Evolutionary conservation across 2,329 filamentous ascomycete genomes (phyloP).

Genomic region (Nigrospora oryzae): DNA sequence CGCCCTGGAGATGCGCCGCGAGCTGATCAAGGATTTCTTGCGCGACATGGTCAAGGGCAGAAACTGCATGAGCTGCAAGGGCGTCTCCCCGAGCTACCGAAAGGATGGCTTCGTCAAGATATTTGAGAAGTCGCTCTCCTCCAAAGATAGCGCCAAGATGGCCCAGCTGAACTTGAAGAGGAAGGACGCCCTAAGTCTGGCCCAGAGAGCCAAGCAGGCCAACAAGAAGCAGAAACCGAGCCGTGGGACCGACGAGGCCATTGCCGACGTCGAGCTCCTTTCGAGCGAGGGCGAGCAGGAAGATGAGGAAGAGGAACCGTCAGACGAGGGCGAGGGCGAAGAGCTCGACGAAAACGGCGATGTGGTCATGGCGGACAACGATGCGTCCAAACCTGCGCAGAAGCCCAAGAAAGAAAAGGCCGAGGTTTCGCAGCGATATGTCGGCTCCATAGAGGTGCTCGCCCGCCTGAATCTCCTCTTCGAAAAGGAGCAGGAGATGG

Average conservation of each 20-base stretch:
- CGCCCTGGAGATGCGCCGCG: conserved; percentile 65
- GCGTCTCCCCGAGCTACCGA: conserved; percentile 73
- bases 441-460: conserved; percentile 76
- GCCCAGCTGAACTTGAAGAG: conserved; percentile 57
- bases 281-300: conserved; percentile 32
- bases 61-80: conserved; percentile 58
- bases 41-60: conserved; percentile 60
- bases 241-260: conserved; percentile 56
- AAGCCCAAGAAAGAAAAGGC: conserved; percentile 24
- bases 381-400: conserved; percentile 8
- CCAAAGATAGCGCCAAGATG: conserved; percentile 74
- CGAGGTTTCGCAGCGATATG: conserved; percentile 54
- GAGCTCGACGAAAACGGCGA: conserved; percentile 46
- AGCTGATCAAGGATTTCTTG: conserved; percentile 75
- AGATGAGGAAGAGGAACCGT: conserved; percentile 29
- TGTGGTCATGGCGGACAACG: conserved; percentile 48
- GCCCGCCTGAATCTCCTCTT: conserved; percentile 74
- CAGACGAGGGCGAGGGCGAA: conserved; percentile 34
- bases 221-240: conserved; percentile 28
- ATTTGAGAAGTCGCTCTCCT: conserved; percentile 71
- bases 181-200: conserved; percentile 60
- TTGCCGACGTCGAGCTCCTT: conserved; percentile 55
- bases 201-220: conserved; percentile 21
- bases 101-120: conserved; percentile 92
- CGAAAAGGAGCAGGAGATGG: conserved; percentile 74